Conservation (phyloP, 2,329 filamentous ascomycete genomes). For the Diaporthe eres region DNA sequence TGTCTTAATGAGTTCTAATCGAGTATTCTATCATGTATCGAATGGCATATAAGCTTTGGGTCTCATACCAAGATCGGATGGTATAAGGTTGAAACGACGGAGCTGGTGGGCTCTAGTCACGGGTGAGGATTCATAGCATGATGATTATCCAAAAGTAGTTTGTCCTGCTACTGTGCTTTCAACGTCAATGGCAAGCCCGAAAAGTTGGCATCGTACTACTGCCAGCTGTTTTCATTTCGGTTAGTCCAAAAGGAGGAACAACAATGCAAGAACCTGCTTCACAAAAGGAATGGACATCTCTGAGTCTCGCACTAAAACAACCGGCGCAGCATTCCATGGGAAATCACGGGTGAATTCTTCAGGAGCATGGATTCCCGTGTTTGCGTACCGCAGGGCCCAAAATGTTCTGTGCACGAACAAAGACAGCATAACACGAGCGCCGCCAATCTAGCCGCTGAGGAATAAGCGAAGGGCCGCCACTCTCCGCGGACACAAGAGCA, state of each 20-base stretch:
- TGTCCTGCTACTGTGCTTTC: background rate
- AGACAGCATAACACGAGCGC: background rate
- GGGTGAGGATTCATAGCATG: background rate
- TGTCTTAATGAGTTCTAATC: too few relatives aligned
- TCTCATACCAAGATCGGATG: too few relatives aligned
- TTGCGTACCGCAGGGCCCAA: background rate
- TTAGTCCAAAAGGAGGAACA: background rate
- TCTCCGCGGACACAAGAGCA: background rate
- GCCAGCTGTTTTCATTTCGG: background rate
- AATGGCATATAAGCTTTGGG: too few relatives aligned
- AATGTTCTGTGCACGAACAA: background rate
- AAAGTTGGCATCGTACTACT: background rate
- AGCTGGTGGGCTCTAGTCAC: too few relatives aligned
- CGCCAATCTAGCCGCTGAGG: background rate
- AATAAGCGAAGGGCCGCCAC: constrained; percentile 26
- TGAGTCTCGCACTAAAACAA: background rate
- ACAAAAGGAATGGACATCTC: background rate
- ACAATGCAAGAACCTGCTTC: background rate
- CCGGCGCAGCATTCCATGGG: background rate
- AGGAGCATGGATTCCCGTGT: background rate
- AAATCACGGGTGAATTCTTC: background rate
- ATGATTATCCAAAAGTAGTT: background rate
- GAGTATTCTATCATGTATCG: too few relatives aligned
- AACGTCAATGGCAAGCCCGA: too few relatives aligned
- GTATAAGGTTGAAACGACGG: too few relatives aligned